A percentile compares a stretch with the other conserved stretches of the same genome.
These are phyloP conservation scores for Syzygium aqueum DNA, from an alignment of 345 rosid genomes.

Conservation along the genomic window DNA sequence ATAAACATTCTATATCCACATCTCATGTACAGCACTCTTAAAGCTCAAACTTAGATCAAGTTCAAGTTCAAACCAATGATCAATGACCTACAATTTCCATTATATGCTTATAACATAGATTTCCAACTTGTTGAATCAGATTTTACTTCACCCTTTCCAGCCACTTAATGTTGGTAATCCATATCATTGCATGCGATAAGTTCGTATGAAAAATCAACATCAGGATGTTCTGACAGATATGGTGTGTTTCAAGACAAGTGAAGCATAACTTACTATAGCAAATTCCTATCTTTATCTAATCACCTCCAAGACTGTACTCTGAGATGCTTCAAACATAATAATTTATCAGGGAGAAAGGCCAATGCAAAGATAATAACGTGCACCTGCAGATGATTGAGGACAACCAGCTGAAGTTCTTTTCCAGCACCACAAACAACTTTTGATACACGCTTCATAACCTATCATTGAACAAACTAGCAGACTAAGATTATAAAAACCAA, in stretches of 20 bases:
- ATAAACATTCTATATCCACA: background rate
- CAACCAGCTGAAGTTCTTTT: slow-evolving; percentile 78
- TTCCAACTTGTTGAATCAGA: background rate
- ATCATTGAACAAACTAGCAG: slow-evolving; percentile 1
- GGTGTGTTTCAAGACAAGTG: background rate
- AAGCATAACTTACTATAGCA: background rate
- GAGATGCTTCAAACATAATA: background rate
- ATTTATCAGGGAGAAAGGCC: background rate
- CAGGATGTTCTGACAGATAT: background rate
- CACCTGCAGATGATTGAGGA: slow-evolving; percentile 90
- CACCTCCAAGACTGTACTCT: background rate
- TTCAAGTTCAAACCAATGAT: background rate
- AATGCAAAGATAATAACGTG: slow-evolving; percentile 4
- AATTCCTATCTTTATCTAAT: background rate
- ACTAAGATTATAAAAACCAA: background rate
- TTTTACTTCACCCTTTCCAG: background rate
- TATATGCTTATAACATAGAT: background rate
- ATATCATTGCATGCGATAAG: background rate
- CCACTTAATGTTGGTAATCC: background rate
- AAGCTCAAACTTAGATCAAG: background rate
- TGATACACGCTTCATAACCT: slow-evolving; percentile 87
- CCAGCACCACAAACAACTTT: slow-evolving; percentile 83
- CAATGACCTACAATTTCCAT: background rate
- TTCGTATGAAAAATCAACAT: background rate
- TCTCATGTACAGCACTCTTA: background rate